A percentile compares a stretch with the other conserved stretches of the same genome.
These are phyloP conservation scores for Fagopyrum tataricum DNA, from an alignment of 148 eudicot species.

Conservation along the genomic window DNA sequence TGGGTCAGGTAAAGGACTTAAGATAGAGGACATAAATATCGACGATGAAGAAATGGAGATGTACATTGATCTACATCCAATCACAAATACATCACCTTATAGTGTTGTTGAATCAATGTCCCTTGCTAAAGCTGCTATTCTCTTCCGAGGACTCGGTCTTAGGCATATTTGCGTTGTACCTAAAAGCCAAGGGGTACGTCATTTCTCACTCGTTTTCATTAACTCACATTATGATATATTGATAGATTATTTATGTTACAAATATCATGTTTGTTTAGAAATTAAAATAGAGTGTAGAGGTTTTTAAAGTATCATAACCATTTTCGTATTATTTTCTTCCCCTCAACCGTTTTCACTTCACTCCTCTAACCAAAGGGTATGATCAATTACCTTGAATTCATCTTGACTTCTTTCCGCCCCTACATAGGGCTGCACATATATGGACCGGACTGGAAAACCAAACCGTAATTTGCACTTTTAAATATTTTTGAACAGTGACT, in stretches of 20 bases:
- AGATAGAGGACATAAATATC: slow-evolving; percentile 20
- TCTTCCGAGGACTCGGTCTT: slow-evolving; percentile 23
- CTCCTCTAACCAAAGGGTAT: no score
- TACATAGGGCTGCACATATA: no score
- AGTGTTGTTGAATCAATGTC: slow-evolving; percentile 26
- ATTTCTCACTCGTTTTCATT: not conserved
- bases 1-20: slow-evolving; percentile 25
- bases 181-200: slow-evolving; percentile 23
- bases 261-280: no score
- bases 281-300: no score
- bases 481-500: no score
- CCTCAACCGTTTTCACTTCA: no score
- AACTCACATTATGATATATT: not conserved
- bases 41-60: slow-evolving; percentile 29
- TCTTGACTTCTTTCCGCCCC: no score
- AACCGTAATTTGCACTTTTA: no score
- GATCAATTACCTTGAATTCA: no score
- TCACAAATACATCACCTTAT: slow-evolving; percentile 24
- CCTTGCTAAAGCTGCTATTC: slow-evolving; percentile 23
- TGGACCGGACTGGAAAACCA: no score
- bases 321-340: no score
- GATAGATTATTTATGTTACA: not conserved
- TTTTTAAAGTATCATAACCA: no score
- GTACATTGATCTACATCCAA: slow-evolving; percentile 27
- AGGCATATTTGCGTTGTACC: slow-evolving; percentile 31